These are phyloP conservation scores for Talaromyces liani DNA, from an alignment of 495 filamentous ascomycete species.

Conservation along the genomic window DNA sequence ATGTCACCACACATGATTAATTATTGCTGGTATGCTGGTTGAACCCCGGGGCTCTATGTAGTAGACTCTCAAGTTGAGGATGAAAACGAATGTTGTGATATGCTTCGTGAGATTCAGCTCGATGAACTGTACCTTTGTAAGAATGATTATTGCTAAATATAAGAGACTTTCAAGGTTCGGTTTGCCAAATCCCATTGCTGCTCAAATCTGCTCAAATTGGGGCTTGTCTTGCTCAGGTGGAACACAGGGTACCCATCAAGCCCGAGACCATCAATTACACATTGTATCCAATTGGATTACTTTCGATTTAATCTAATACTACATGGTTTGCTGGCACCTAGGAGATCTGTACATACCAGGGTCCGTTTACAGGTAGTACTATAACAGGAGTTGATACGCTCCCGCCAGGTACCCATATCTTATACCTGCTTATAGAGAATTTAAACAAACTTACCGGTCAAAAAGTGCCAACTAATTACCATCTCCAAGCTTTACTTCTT, in stretches of 20 bases:
- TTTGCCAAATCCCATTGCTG: neutral
- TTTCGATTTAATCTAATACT: too few relatives aligned
- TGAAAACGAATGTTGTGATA: neutral
- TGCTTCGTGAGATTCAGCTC: too few relatives aligned
- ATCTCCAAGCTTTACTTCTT: too few relatives aligned
- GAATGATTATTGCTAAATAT: too few relatives aligned
- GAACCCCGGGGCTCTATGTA: neutral
- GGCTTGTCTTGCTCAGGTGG: neutral
- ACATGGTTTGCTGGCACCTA: neutral
- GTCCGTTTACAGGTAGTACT: neutral
- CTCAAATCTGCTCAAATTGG: constrained; percentile 2
- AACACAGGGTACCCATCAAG: constrained; percentile 1
- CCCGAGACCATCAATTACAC: neutral
- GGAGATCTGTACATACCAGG: neutral
- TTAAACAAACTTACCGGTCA: too few relatives aligned
- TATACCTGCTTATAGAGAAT: too few relatives aligned
- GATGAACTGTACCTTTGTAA: neutral
- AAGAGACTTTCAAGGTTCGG: too few relatives aligned
- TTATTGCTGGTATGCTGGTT: neutral
- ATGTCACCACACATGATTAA: constrained; percentile 1
- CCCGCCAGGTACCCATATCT: neutral
- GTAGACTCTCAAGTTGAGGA: neutral
- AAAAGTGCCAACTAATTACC: too few relatives aligned
- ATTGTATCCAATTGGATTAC: neutral
- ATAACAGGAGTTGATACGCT: neutral